These are phyloP conservation scores for Trichophyton mentagrophytes DNA, from an alignment of 2,329 filamentous ascomycete genomes.

Conservation along the genomic window DNA sequence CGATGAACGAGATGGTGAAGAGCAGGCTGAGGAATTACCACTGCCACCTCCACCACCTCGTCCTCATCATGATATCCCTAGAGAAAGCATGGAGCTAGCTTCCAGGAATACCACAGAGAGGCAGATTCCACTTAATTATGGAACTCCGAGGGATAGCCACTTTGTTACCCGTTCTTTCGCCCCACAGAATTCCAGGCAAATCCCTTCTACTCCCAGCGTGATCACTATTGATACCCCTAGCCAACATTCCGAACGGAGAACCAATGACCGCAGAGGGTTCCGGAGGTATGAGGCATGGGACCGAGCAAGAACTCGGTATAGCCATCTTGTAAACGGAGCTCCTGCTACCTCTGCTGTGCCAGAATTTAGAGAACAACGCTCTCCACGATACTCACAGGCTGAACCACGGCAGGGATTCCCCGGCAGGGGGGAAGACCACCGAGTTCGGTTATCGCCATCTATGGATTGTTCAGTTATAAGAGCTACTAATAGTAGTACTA, in stretches of 20 bases:
- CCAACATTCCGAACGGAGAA: slow-evolving; percentile 19
- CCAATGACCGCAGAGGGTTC: slow-evolving; percentile 32
- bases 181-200: not conserved
- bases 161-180: not conserved
- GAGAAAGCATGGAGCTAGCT: slow-evolving; percentile 33
- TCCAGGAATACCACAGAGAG: slow-evolving; percentile 27
- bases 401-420: not conserved
- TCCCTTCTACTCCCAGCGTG: not conserved
- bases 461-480: not conserved
- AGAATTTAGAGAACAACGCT: not conserved
- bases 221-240: not conserved
- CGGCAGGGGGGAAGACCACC: not conserved
- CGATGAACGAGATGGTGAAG: slow-evolving; percentile 25
- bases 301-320: slow-evolving; percentile 31
- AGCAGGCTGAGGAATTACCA: not conserved
- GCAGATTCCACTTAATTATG: slow-evolving; percentile 16
- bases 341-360: not conserved
- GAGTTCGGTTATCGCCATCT: not conserved
- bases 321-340: slow-evolving; percentile 16
- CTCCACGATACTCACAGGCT: not conserved
- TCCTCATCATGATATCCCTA: slow-evolving; percentile 17
- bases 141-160: not conserved
- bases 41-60: slow-evolving; percentile 5
- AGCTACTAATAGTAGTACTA: not conserved
- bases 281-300: slow-evolving; percentile 38